Conservation (phyloP, 352 stramenopile species). For the Globisporangium nagaii region DNA sequence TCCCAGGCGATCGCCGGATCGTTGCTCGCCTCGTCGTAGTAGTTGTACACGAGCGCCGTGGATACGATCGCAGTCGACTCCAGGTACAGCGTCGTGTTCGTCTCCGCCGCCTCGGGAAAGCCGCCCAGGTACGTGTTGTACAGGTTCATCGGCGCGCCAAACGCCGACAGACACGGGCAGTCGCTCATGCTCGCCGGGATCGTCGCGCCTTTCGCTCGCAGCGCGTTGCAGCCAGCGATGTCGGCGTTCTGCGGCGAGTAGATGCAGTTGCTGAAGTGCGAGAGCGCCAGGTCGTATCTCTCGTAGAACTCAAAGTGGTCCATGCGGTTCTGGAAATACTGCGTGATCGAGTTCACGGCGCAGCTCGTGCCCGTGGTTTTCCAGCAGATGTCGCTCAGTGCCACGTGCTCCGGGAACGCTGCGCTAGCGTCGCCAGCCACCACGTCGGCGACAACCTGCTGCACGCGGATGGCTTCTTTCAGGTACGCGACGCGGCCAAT, state of each 20-base stretch:
- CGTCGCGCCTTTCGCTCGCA: slow-evolving; percentile 21
- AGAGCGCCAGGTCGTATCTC: slow-evolving; percentile 26
- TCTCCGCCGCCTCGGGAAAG: slow-evolving; percentile 39
- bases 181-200: slow-evolving; percentile 57
- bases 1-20: slow-evolving; percentile 58
- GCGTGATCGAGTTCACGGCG: slow-evolving; percentile 49
- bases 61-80: slow-evolving; percentile 42
- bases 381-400: slow-evolving; percentile 47
- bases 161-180: slow-evolving; percentile 53
- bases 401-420: slow-evolving; percentile 16
- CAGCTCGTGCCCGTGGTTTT: slow-evolving; percentile 43
- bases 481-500: slow-evolving; percentile 36
- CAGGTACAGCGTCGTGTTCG: slow-evolving; percentile 45
- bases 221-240: slow-evolving; percentile 27
- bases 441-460: slow-evolving; percentile 25
- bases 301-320: slow-evolving; percentile 55
- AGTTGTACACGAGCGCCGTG: slow-evolving; percentile 60
- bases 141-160: slow-evolving; percentile 63
- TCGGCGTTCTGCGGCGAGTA: slow-evolving; percentile 38
- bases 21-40: slow-evolving; percentile 39
- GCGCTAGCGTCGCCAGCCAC: slow-evolving; percentile 3
- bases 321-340: slow-evolving; percentile 61
- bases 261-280: slow-evolving; percentile 39
- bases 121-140: slow-evolving; percentile 64
- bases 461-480: slow-evolving; percentile 39